Base-by-base conservation (phyloP, 495 filamentous ascomycete genomes). In the Aspergillus conjunctus region DNA sequence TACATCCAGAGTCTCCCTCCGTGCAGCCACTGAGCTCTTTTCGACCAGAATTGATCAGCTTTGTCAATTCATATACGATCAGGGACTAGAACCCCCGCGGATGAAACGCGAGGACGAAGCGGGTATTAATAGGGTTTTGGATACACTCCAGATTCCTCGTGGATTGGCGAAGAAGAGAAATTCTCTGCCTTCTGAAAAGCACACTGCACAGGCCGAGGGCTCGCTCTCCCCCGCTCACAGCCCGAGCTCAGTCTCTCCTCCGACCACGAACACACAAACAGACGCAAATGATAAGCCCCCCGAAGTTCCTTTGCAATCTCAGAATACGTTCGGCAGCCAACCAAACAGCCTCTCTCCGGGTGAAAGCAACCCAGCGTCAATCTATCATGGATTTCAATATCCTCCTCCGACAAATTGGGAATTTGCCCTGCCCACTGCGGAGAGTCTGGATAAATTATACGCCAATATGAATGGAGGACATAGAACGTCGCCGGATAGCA, bases 1-100 rank as follows among this genome's bases (percentile, higher is more conserved):
- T 15, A 31, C 52, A 7, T 12, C n/a, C 50, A 81, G 78, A 59
- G 74, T 81, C n/a, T 81, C 78, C 18, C 69, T 81, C 30, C 75
- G 78, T 56, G 76, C 73, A 46, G 73, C 78, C 7, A 78, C 77
- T n/a, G 78, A 80, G 63, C 63, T 81, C 0, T 79, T 81, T 52
- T 80, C 77, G 14, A 71, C 73, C 0, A 60, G 78, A 57, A 77
- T 81, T 54, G 76, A 80, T 51, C 78, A 81, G 55, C 64, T 81
- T 33, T 70, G 67, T 60, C 76, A 78, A 50, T 80, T 79, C 44
- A 81, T 81, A 8, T 62, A 77, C 44, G 76, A 79, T 14, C 62
- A 77, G 59, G 78, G 78, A 0, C 62, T 80, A 4, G 63, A 75
- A 43, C 73, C 74, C 0, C 78, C 78, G 2, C 53, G 68, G 2